Evolutionary conservation across 192 early-diverging fungal species (phyloP).

Genomic region (Linnemannia exigua): DNA sequence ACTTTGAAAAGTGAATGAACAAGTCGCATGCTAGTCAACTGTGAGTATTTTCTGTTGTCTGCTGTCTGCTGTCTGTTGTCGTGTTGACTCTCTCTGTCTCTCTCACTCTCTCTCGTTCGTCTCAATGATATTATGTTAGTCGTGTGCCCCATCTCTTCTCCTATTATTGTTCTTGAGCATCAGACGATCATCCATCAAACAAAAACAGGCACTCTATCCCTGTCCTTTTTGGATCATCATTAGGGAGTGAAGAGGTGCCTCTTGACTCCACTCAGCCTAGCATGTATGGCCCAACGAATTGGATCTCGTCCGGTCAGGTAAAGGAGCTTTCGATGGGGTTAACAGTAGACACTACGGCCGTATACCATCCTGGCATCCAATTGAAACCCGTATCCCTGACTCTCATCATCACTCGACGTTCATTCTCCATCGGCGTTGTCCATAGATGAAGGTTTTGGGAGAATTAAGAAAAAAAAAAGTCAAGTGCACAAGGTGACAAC

Average conservation of each 20-base stretch:
- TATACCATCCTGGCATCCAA: background rate
- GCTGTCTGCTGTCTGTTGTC: background rate
- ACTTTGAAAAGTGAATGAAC: no score
- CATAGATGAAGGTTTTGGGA: background rate
- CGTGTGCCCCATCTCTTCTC: no score
- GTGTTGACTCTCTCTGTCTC: background rate
- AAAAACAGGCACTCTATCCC: no score
- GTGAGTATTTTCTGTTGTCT: no score
- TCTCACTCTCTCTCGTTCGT: background rate
- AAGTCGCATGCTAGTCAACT: no score
- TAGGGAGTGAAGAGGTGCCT: no score
- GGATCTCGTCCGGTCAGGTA: background rate
- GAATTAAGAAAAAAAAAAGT: no score
- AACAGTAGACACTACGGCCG: background rate
- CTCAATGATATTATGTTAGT: no score
- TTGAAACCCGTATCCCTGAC: background rate
- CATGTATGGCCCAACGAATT: background rate
- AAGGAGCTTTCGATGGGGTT: background rate
- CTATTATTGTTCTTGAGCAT: no score
- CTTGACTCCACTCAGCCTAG: background rate
- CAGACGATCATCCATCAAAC: no score
- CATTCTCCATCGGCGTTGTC: background rate
- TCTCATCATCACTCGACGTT: background rate
- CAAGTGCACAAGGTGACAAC: no score
- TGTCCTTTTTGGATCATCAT: no score